Evolutionary conservation across 768 basidiomycete genomes (phyloP).

Genomic region (Podaxis rugospora): DNA sequence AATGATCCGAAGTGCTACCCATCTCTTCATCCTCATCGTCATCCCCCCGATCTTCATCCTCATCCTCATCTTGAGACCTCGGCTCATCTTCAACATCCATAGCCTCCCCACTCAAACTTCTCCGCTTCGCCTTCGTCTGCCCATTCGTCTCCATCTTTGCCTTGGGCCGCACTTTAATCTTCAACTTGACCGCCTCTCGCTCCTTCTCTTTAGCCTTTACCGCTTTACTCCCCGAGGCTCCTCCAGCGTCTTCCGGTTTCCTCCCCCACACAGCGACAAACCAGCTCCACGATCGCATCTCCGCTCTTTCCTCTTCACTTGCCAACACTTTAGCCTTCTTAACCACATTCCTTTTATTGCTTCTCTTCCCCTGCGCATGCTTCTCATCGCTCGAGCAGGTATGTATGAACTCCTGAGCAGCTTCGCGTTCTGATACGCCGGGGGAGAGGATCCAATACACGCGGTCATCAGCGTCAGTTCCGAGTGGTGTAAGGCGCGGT

Average conservation of each 20-base stretch:
- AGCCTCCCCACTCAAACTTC: not conserved
- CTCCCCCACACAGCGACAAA: slow-evolving; percentile 74
- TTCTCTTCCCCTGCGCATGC: slow-evolving; percentile 38
- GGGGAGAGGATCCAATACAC: slow-evolving; percentile 66
- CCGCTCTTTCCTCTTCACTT: slow-evolving; percentile 42
- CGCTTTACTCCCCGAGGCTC: not conserved
- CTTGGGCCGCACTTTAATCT: slow-evolving; percentile 25
- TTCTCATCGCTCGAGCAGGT: slow-evolving; percentile 22
- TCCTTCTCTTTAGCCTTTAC: slow-evolving; percentile 5
- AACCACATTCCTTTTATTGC: slow-evolving; percentile 20
- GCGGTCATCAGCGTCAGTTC: slow-evolving; percentile 64
- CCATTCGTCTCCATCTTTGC: slow-evolving; percentile 40
- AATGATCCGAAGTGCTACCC: not conserved
- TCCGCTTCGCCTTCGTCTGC: not conserved
- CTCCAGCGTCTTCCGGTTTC: slow-evolving; percentile 29
- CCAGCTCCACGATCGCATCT: slow-evolving; percentile 66
- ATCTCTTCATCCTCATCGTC: slow-evolving; percentile 17
- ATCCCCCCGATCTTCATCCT: slow-evolving; percentile 14
- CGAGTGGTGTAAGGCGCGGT: slow-evolving; percentile 58
- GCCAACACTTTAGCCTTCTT: slow-evolving; percentile 17
- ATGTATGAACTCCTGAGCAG: slow-evolving; percentile 37
- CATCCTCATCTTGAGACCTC: slow-evolving; percentile 15
- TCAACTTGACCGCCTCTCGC: slow-evolving; percentile 5
- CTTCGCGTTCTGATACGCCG: slow-evolving; percentile 51
- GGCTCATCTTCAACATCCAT: not conserved